Evolutionary conservation across 1,284 basidiomycete species (phyloP).

Genomic region (Fistulina hepatica): DNA sequence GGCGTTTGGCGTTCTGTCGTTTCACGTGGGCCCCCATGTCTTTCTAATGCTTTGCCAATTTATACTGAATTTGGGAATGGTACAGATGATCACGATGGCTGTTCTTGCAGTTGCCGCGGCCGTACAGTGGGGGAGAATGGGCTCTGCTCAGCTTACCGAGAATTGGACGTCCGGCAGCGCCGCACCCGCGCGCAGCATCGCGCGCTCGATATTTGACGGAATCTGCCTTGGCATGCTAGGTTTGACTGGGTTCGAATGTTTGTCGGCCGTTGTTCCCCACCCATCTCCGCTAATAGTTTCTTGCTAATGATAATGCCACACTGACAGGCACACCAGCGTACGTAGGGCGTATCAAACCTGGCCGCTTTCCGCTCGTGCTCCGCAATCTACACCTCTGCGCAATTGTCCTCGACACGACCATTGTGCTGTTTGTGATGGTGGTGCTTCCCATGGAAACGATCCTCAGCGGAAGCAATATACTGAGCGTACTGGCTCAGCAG

Average conservation of each 20-base stretch:
- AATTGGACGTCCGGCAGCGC: slow-evolving; percentile 43
- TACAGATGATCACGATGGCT: slow-evolving; percentile 43
- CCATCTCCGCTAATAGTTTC: slow-evolving; percentile 3
- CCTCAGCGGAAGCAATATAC: slow-evolving; percentile 40
- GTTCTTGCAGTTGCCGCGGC: slow-evolving; percentile 37
- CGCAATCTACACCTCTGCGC: slow-evolving; percentile 53
- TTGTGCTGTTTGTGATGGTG: slow-evolving; percentile 50
- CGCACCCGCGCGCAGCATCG: slow-evolving; percentile 22
- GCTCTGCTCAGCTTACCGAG: slow-evolving; percentile 33
- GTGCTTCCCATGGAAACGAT: slow-evolving; percentile 43
- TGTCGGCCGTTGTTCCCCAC: slow-evolving; percentile 11
- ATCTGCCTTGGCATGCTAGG: slow-evolving; percentile 60
- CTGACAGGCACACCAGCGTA: slow-evolving; percentile 50
- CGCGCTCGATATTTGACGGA: slow-evolving; percentile 46
- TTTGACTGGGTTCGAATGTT: slow-evolving; percentile 60
- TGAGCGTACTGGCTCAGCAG: slow-evolving; percentile 46
- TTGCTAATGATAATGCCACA: neutral
- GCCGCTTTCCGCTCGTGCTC: slow-evolving; percentile 44
- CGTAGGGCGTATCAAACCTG: slow-evolving; percentile 43
- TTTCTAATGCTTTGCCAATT: slow-evolving; percentile 6
- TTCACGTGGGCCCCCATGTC: slow-evolving; percentile 38
- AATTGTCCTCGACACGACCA: slow-evolving; percentile 38
- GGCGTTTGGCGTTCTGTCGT: slow-evolving; percentile 40
- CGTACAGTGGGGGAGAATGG: slow-evolving; percentile 41
- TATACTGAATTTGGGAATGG: slow-evolving; percentile 7